Percentiles rank a stretch among this genome's conserved stretches.
These are phyloP conservation scores for Anacardium occidentale DNA, from an alignment of 345 rosid species.

Conservation along the genomic window DNA sequence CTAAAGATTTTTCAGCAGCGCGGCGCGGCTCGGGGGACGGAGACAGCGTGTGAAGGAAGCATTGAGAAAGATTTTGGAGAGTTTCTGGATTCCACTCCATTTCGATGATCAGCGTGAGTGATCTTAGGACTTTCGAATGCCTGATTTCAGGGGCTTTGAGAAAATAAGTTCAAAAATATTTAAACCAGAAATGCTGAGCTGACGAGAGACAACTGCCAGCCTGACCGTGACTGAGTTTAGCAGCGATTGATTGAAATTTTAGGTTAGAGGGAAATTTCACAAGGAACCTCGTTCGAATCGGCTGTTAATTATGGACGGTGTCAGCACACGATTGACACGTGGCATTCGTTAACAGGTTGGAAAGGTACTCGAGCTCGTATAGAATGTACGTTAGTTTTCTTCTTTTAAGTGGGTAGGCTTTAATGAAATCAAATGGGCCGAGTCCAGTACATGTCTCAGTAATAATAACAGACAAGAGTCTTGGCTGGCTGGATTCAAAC, in stretches of 20 bases:
- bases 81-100: slow-evolving; percentile 72
- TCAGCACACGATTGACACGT: background rate
- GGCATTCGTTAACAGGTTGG: background rate
- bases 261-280: slow-evolving; percentile 18
- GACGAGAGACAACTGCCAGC: background rate
- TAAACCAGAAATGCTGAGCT: background rate
- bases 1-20: slow-evolving; percentile 66
- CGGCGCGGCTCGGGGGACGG: slow-evolving; percentile 78
- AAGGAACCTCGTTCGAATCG: background rate
- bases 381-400: too few relatives aligned
- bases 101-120: background rate
- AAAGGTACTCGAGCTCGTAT: background rate
- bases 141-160: background rate
- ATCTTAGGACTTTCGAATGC: slow-evolving; percentile 12
- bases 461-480: too few relatives aligned
- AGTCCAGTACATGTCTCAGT: too few relatives aligned
- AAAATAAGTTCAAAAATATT: background rate
- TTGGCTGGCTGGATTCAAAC: too few relatives aligned
- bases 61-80: slow-evolving; percentile 71
- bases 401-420: too few relatives aligned
- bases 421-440: too few relatives aligned
- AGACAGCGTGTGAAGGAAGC: slow-evolving; percentile 81
- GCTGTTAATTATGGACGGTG: background rate
- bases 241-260: background rate
- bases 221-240: too few relatives aligned